Base-by-base conservation (phyloP, 2,329 filamentous ascomycete genomes). In the Xylaria sp. region DNA sequence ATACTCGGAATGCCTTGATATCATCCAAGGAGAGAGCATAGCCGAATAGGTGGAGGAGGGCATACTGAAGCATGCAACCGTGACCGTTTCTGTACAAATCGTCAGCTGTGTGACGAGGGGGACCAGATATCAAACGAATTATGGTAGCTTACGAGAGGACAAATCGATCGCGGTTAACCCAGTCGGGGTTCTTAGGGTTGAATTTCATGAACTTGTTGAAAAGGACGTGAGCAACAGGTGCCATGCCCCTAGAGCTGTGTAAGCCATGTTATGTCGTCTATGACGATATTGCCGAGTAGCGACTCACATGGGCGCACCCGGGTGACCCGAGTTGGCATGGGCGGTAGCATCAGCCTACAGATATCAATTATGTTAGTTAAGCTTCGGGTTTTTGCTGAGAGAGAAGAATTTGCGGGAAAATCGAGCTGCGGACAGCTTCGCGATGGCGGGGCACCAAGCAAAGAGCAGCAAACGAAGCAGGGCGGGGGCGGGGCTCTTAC, bases 191-290 rank as follows among this genome's bases (percentile, higher is more conserved):
- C 91, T 97, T 96, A 77, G 96, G 96, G 91, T 98, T 99, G 89
- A 97, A 99, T 81, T 85, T 96, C 93, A 99, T 93, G 88, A 97
- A 96, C 83, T 96, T 96, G 89, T 97, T 97, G 86, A 93, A 99
- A 73, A 99, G 89, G 78, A 98, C 93, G 87, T 98, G 96, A 82
- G 96, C 91, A 78, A 94, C 90, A 70, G 96, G 95, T 78, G 96
- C 96, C 93, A 98, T 89, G 80, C 88, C 88, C 88, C 87, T 90
- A 69, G 20, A 70, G 55, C 22, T 55, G 33, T 70, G 63, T 74
- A 29, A 73, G 70, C 47, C 49, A 42, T 61, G 36, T 25, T 56
- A 42, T 61, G 36, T 25, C 54, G 51, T 66, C 51, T 51, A 22
- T 5, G 66, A 45, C 33, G 36, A 20, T 25, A 49, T 66, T 44